Evolutionary conservation across 805 yeast genomes (phyloP), one percentile per base, ranked within the genome.

Genomic region (Myxozyma vanderwaltii): DNA sequence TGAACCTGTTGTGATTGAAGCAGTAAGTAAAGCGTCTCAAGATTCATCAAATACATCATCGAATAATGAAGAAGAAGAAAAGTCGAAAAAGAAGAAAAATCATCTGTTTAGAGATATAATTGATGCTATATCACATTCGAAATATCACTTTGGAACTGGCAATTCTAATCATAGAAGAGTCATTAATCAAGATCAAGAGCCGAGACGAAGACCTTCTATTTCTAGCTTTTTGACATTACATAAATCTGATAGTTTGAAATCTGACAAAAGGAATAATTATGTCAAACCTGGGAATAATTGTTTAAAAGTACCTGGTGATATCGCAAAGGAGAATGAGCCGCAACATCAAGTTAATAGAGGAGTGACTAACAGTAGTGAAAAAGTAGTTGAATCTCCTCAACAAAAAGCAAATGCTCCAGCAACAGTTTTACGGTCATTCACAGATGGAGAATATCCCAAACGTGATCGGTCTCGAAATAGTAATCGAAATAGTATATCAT

Each of bases 221-320:
- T 50, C 54, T 17, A 50, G 45, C n/a, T 50, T 50, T 39, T 21
- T 50, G 46, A 27, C 52, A 24, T 19, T 19, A 4, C 52, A 48
- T 38, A 48, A 48, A 36, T 13, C 35, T 5, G 35, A 17, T 8
- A 48, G 52, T n/a, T n/a, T 27, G 19, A 36, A 35, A 35, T 48
- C 43, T 12, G 44, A 35, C 10, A 21, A 15, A 4, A 38, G 21
- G 10, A 3, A 2, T 38, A n/a, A 38, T n/a, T 15, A 5, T 8
- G 33, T 10, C 33, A 29, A 29, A 29, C 33, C 33, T 29, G 33
- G 10, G 6, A 29, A 6, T 10, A 29, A n/a, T n/a, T n/a, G n/a
- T n/a, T n/a, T n/a, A n/a, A n/a, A n/a, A n/a, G n/a, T n/a, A n/a
- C n/a, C n/a, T n/a, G n/a, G n/a, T n/a, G n/a, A n/a, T n/a, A n/a